A percentile compares a stretch with the other conserved stretches of the same genome.
These are phyloP conservation scores for Silene vulgaris DNA, from an alignment of 179 eudicot species.

Conservation along the genomic window DNA sequence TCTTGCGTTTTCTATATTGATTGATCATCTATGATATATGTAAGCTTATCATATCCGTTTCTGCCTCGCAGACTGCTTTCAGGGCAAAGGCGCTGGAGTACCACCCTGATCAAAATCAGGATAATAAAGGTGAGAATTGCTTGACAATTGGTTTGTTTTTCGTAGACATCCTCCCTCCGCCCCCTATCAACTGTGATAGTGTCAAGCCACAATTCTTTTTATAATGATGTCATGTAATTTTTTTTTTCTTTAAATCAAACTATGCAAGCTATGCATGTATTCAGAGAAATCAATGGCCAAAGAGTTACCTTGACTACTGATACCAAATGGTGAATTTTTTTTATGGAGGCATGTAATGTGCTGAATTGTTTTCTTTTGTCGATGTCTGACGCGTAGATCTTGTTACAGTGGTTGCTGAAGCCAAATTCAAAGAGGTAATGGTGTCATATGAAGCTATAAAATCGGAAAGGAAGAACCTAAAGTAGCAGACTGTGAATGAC, in stretches of 20 bases:
- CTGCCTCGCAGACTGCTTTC: conserved; percentile 66
- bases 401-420: conserved; percentile 80
- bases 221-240: neutral
- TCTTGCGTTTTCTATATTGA: neutral
- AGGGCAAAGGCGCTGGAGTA: conserved; percentile 86
- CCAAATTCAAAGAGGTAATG: conserved; percentile 86
- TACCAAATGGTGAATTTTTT: neutral
- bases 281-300: neutral
- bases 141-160: neutral
- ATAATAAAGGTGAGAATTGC: conserved; percentile 56
- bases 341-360: neutral
- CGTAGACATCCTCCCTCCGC: neutral
- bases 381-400: neutral
- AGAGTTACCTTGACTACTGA: neutral
- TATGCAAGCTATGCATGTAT: neutral
- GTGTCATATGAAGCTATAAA: conserved; percentile 85
- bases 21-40: neutral
- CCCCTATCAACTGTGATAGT: neutral
- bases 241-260: too few relatives aligned
- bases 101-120: conserved; percentile 97
- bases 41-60: neutral
- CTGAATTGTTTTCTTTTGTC: neutral
- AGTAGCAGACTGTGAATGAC: conserved; percentile 16
- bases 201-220: neutral
- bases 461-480: conserved; percentile 56